phyloP scores from a whole-genome alignment of 106 monocot species.

The Alisma plantagoaquatica region DNA sequence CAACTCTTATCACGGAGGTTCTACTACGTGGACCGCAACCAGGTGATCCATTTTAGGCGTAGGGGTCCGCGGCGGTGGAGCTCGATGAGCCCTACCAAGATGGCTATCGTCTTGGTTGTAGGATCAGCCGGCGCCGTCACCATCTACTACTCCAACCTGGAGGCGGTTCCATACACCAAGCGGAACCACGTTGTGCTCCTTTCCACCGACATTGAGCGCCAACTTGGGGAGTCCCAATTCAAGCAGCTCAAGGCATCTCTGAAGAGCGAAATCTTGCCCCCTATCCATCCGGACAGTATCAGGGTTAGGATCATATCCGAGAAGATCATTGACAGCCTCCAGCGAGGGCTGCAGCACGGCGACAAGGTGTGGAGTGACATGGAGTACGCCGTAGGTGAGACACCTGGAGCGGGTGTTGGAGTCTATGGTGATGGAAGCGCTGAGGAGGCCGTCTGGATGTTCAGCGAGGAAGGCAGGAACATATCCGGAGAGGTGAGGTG shows the following conservation, averaged over 20 bases:
- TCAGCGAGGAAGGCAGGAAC: constrained; percentile 8
- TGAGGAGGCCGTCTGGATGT: constrained; percentile 5
- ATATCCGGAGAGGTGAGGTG: constrained; percentile 11
- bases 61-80: constrained; percentile 13
- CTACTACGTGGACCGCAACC: constrained; percentile 10
- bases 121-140: constrained; percentile 4
- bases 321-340: constrained; percentile 56
- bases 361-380: constrained; percentile 25
- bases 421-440: too few relatives aligned
- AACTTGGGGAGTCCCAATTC: constrained; percentile 84
- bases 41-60: constrained; percentile 18
- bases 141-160: constrained; percentile 51
- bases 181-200: constrained; percentile 70
- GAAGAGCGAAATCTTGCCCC: constrained; percentile 58
- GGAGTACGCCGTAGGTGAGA: constrained; percentile 19
- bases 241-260: constrained; percentile 44
- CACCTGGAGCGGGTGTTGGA: neutral
- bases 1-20: neutral
- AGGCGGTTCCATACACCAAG: constrained; percentile 74
- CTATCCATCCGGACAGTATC: constrained; percentile 89
- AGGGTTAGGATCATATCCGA: constrained; percentile 62
- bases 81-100: constrained; percentile 10
- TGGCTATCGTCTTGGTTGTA: constrained; percentile 1
- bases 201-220: constrained; percentile 59
- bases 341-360: constrained; percentile 38